Base-by-base conservation (phyloP, 2,329 filamentous ascomycete genomes). In the Balansia obtecta region DNA sequence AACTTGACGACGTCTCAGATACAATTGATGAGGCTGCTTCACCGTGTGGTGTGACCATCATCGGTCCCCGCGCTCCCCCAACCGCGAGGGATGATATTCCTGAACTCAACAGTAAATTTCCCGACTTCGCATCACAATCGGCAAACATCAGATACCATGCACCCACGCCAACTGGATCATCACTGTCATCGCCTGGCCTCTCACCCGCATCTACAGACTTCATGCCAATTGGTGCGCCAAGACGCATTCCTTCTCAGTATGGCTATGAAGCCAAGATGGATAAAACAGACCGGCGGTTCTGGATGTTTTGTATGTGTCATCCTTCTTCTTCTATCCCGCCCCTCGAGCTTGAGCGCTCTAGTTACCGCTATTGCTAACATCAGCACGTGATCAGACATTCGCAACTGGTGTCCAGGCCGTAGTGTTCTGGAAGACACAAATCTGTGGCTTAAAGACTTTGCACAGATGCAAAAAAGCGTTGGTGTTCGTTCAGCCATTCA, bases 371-470 rank as follows among this genome's bases (percentile, higher is more conserved):
- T 47, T 38, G 39, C 41, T 49, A 16, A 45, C 11, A 7, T 41
- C 45, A 51, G 12, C 16, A 27, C 42, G 27, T 46, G 44, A 49
- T 13, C 10, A 70, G 68, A 70, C 52, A 56, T 65, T 2, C 59
- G 58, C 9, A 69, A 69, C 18, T 70, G 68, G 68, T 70, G 68
- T 37, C 65, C 68, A 1, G 68, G 68, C 6, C 60, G 68, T 44
- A 70, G 65, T 50, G 61, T 71, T 15, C 55, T 70, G 3, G 52
- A 53, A 7, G 62, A 60, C 13, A 68, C 68, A 18, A 71, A 71
- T 51, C 57, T 68, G 1, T 71, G 68, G 68, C 54, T 69, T 15
- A 61, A 60, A 10, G 66, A 71, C 41, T 67, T 71, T 45, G 66
- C 65, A 5, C 58, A 61, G n/a, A 68, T 70, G 65, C 63, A 66